Evolutionary conservation across 208 protist species (phyloP), one percentile per base, ranked within the genome.

Genomic region (Trypanosoma theileri): DNA sequence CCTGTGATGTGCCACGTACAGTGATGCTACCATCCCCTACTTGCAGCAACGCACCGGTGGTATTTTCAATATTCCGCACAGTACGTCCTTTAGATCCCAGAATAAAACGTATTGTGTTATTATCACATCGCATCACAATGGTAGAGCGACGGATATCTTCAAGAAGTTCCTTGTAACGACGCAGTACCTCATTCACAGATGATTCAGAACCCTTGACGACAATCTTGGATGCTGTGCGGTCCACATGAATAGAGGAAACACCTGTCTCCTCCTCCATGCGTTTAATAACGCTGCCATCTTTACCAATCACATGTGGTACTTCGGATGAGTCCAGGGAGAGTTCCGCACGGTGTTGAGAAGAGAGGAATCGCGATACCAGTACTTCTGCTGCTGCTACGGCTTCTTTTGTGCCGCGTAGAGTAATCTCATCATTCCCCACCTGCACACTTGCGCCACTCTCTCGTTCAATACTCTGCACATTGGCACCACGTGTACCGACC

Each of bases 391-490:
- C 40, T 21, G 46, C 69, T 6, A 86, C 65, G 1, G 72, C 56
- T 31, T 65, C 72, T 31, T 12, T 26, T 21, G 69, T 77, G 28
- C 80, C 80, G 9, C 51, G 80, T 44, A 90, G 44, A 8, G 61
- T 68, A 6, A 78, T 52, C 3, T 71, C 64, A 19, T 62, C 69
- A 16, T 67, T 41, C 14, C 66, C 75, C 17, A 85, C 24, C 4
- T 73, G 42, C 56, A 89, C 19, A 41, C 67, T 57, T 17, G 82
- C 84, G 21, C 82, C 80, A 66, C 75, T 85, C 21, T 75, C 73
- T 4, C 55, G 55, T 60, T 89, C 73, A 35, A 89, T 76, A n/a
- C 50, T 10, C 1, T 69, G 68, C 16, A 86, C 64, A 14, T 71
- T 83, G 6, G 73, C 56, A 16, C 84, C 84, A 31, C 73, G 67